Evolutionary conservation across 2,329 filamentous ascomycete genomes (phyloP).

Genomic region (Fusarium globosum): DNA sequence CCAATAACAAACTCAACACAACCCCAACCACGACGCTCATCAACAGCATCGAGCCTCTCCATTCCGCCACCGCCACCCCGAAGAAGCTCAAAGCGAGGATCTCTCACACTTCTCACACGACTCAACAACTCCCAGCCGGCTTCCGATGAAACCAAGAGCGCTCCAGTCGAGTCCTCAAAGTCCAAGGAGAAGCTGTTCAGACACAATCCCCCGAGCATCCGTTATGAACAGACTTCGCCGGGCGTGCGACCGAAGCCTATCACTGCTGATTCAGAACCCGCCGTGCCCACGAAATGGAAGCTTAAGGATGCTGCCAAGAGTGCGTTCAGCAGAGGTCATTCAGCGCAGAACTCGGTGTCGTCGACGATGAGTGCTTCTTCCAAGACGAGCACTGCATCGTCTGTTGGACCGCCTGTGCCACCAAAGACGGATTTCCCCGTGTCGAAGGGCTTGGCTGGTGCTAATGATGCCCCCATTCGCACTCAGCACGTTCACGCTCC

Average conservation of each 20-base stretch:
- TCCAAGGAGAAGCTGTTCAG: conserved; percentile 26
- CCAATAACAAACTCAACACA: conserved; percentile 14
- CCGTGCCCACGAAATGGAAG: conserved; percentile 46
- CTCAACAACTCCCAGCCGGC: conserved; percentile 21
- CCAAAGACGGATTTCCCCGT: background rate
- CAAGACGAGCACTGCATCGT: conserved; percentile 7
- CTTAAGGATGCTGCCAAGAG: conserved; percentile 52
- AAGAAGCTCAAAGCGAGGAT: conserved; percentile 42
- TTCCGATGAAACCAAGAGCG: conserved; percentile 22
- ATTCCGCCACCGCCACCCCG: conserved; percentile 34
- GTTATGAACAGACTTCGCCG: conserved; percentile 43
- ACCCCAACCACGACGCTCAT: conserved; percentile 23
- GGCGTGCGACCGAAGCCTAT: conserved; percentile 39
- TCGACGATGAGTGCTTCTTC: conserved; percentile 25
- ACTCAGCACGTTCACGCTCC: conserved; percentile 4
- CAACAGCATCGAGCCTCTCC: conserved; percentile 18
- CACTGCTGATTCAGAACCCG: conserved; percentile 27
- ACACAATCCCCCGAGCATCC: conserved; percentile 43
- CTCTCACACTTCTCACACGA: conserved; percentile 26
- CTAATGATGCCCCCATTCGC: background rate
- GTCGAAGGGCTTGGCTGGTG: background rate
- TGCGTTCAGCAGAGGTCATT: conserved; percentile 43
- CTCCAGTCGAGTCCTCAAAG: conserved; percentile 2
- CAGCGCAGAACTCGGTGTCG: conserved; percentile 23
- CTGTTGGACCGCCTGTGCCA: conserved; percentile 17